These are phyloP conservation scores for Anaeromyces robustus DNA, from an alignment of 192 early-diverging fungal genomes.

Conservation along the genomic window DNA sequence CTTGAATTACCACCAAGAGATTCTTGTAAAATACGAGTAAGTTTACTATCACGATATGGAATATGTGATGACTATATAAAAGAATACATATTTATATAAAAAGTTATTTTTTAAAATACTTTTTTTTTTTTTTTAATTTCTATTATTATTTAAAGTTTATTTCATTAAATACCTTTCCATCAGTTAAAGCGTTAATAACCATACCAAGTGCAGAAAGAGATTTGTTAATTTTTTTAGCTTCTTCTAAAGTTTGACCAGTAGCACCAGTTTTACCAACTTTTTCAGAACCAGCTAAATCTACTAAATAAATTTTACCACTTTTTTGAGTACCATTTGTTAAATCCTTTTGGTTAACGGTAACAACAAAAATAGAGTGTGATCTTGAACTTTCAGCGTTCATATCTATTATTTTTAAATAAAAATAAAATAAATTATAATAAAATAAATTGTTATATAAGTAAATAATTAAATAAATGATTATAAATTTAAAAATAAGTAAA, in stretches of 20 bases:
- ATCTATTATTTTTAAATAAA: constrained; percentile 23
- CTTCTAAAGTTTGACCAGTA: constrained; percentile 94
- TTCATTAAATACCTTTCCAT: constrained; percentile 62
- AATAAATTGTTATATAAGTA: no score
- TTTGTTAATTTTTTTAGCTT: constrained; percentile 99
- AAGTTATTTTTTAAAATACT: no score
- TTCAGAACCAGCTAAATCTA: constrained; percentile 98
- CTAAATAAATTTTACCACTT: constrained; percentile 83
- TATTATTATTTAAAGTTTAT: neutral
- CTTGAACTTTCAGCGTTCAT: constrained; percentile 99
- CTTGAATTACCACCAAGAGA: constrained; percentile 98
- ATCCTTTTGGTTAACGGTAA: constrained; percentile 94
- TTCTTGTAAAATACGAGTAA: constrained; percentile 98
- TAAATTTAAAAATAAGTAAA: no score
- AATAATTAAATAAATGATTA: no score
- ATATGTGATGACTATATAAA: constrained; percentile 69
- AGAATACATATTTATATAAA: neutral
- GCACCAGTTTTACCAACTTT: constrained; percentile 96
- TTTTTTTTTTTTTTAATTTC: no score
- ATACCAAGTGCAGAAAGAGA: constrained; percentile 93
- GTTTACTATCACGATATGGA: constrained; percentile 97
- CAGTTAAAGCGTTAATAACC: constrained; percentile 97
- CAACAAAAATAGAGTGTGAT: constrained; percentile 93
- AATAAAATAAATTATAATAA: constrained; percentile 1
- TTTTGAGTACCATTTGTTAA: constrained; percentile 71